phyloP scores from a whole-genome alignment of 2,329 filamentous ascomycete genomes.

The Hortaea sp. region DNA sequence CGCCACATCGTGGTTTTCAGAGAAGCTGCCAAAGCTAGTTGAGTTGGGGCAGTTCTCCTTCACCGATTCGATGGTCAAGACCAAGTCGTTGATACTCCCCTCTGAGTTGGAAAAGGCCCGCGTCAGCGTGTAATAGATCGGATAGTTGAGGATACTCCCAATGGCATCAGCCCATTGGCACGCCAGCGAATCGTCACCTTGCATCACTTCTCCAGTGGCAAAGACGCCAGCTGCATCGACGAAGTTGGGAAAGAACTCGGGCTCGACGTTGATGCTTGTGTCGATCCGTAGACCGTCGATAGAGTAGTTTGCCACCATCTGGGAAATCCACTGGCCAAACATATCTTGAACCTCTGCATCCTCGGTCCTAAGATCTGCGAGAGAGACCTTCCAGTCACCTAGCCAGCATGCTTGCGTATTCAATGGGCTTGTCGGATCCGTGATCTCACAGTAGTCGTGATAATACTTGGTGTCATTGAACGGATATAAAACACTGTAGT shows the following conservation, averaged over 20 bases:
- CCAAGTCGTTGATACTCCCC: slow-evolving; percentile 30
- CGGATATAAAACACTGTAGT: slow-evolving; percentile 44
- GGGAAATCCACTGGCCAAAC: slow-evolving; percentile 32
- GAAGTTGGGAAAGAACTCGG: slow-evolving; percentile 28
- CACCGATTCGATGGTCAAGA: slow-evolving; percentile 23
- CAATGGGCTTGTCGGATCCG: slow-evolving; percentile 39
- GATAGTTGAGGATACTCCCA: slow-evolving; percentile 29
- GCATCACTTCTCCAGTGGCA: slow-evolving; percentile 28
- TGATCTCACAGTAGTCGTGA: slow-evolving; percentile 47
- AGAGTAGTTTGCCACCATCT: slow-evolving; percentile 33
- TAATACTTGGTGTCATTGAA: slow-evolving; percentile 52
- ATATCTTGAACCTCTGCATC: slow-evolving; percentile 30
- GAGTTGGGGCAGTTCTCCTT: slow-evolving; percentile 28
- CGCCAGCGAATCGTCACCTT: slow-evolving; percentile 21
- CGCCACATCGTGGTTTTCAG: slow-evolving; percentile 15
- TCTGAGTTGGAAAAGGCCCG: slow-evolving; percentile 26
- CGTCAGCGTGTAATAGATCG: slow-evolving; percentile 29
- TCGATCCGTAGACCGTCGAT: slow-evolving; percentile 33
- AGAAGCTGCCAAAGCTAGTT: slow-evolving; percentile 29
- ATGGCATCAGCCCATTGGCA: slow-evolving; percentile 28
- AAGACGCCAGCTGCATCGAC: slow-evolving; percentile 27
- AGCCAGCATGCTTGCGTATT: slow-evolving; percentile 41
- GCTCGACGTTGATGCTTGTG: slow-evolving; percentile 29
- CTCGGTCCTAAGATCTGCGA: slow-evolving; percentile 40
- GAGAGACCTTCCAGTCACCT: slow-evolving; percentile 37